phyloP scores from a whole-genome alignment of 805 yeast species.

The Candida odintsovae region DNA sequence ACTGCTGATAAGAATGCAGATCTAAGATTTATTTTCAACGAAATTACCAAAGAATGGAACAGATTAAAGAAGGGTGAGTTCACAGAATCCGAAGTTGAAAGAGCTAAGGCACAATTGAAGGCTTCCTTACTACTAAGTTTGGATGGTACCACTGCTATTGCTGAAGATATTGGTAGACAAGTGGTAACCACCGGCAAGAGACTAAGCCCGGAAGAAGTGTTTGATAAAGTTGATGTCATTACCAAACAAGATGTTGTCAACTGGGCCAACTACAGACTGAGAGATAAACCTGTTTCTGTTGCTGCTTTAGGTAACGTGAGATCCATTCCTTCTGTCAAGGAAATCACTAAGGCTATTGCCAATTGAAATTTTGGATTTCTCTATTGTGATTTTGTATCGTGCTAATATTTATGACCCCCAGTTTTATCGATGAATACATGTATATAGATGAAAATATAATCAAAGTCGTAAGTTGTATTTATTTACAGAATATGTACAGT shows the following conservation, averaged over 20 bases:
- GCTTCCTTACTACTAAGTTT: conserved; percentile 84
- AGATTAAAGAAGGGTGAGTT: conserved; percentile 75
- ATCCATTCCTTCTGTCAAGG: conserved; percentile 61
- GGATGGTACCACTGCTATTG: conserved; percentile 93
- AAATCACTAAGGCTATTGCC: conserved; percentile 41
- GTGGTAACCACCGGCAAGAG: conserved; percentile 84
- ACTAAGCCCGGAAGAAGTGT: conserved; percentile 41
- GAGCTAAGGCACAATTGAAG: conserved; percentile 91
- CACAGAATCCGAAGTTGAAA: conserved; percentile 79
- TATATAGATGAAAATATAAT: not conserved
- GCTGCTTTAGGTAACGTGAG: conserved; percentile 87
- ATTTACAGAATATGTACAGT: not conserved
- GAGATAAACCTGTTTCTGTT: conserved; percentile 76
- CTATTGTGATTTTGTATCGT: not conserved
- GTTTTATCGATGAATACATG: not conserved
- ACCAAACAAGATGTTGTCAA: conserved; percentile 71
- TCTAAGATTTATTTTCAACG: conserved; percentile 63
- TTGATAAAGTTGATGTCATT: conserved; percentile 65
- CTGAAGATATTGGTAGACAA: conserved; percentile 97
- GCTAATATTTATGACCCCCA: not conserved
- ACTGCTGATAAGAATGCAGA: conserved; percentile 66
- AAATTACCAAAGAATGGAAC: conserved; percentile 82
- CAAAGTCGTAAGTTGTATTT: not conserved
- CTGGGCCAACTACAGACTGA: conserved; percentile 83
- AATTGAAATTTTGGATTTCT: conserved; percentile 1